Base-by-base conservation (phyloP, 1,139 yeast species). In the Meyerozyma sp. region DNA sequence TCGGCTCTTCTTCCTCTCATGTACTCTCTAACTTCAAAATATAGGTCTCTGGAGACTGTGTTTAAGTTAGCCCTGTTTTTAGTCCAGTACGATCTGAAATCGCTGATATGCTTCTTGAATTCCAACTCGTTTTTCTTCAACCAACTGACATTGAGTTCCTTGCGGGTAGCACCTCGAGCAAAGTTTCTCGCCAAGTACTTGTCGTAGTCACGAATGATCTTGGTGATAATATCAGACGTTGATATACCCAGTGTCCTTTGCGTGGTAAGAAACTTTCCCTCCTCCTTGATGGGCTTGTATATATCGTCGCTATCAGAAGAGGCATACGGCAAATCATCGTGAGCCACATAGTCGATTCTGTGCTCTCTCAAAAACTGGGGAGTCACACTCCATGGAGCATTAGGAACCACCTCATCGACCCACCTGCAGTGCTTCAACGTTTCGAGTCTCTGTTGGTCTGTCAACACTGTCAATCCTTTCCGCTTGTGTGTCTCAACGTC, bases 221-320 rank as follows among this genome's bases (percentile, higher is more conserved):
- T 89, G 48, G 98, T 91, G 57, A 93, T 93, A 51, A 93, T 93
- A 63, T 93, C 98, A 36, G 96, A 86, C 1, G 98, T 93, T 10
- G 96, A 87, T 40, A 93, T 84, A 13, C 98, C 98, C 53, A 91
- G 96, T 0, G 98, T 93, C 62, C 98, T 79, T 66, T 93, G 98
- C 0, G 98, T 93, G 8, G 95, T 85, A 53, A 94, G 72, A 57
- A 93, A 93, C 84, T 79, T 87, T 2, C 98, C 98, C 60, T 73
- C 73, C 59, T 85, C 87, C 61, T 94, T 93, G 57, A 93, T 85
- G 10, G 97, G 96, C 61, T 80, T 82, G 67, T 93, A 93, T 44
- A 93, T 90, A 62, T 93, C 98, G 61, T 88, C 97, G 40, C 82
- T 75, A 48, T 84, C 96, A 13, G 80, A 81, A 26, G 94, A 83